These are phyloP conservation scores for Lignosus rhinocerotis DNA, from an alignment of 1,284 basidiomycete species.

Conservation along the genomic window DNA sequence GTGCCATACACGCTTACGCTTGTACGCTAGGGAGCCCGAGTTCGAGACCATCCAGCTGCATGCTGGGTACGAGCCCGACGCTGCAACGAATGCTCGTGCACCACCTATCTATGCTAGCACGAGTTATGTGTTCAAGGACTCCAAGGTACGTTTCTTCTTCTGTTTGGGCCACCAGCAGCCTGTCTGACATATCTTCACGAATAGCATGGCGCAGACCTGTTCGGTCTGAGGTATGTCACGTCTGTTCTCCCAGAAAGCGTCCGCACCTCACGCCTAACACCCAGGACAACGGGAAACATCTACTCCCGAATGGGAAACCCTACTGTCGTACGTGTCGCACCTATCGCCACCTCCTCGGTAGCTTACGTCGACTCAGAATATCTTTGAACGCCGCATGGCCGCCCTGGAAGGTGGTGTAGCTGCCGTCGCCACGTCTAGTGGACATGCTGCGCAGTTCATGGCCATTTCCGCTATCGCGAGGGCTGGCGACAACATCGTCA, in stretches of 20 bases:
- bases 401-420: constrained; percentile 83
- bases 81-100: constrained; percentile 76
- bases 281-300: constrained; percentile 68
- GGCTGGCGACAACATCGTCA: constrained; percentile 82
- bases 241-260: background rate
- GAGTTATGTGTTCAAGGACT: constrained; percentile 80
- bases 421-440: constrained; percentile 78
- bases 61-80: constrained; percentile 75
- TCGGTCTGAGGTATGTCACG: constrained; percentile 59
- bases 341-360: too few species aligned
- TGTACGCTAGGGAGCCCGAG: constrained; percentile 55
- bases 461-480: constrained; percentile 67
- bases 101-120: constrained; percentile 82
- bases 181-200: background rate
- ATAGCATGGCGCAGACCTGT: constrained; percentile 83
- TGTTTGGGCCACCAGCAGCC: background rate
- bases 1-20: background rate
- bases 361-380: constrained; percentile 46
- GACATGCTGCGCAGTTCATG: constrained; percentile 83
- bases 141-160: constrained; percentile 44
- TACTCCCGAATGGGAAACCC: constrained; percentile 85
- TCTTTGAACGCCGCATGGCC: constrained; percentile 85
- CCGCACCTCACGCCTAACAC: background rate
- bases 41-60: constrained; percentile 86
- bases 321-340: constrained; percentile 59